Evolutionary conservation across 139 green algal species (phyloP).

Genomic region (Chlorella sorokiniana): DNA sequence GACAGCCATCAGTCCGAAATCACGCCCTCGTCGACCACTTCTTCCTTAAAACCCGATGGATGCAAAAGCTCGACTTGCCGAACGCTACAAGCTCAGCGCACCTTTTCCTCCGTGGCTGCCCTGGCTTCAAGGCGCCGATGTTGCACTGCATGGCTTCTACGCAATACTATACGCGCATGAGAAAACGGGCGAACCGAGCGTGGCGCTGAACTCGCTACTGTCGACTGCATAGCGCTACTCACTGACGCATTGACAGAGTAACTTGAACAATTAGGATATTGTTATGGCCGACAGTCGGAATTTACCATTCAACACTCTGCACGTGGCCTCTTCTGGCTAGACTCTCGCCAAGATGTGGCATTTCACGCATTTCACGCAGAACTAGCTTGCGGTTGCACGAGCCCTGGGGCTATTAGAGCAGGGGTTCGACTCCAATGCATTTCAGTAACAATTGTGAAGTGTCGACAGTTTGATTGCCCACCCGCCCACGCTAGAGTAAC

Average conservation of each 20-base stretch:
- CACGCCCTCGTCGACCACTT: too few relatives aligned
- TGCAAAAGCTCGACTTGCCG: background rate
- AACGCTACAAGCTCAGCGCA: background rate
- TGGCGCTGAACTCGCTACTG: background rate
- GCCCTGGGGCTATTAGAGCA: too few relatives aligned
- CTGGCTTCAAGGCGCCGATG: background rate
- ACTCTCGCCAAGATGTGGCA: too few relatives aligned
- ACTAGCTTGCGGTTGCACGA: too few relatives aligned
- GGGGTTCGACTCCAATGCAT: background rate
- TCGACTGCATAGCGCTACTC: background rate
- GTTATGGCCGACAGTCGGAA: too few relatives aligned
- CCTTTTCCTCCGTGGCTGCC: slow-evolving; percentile 21
- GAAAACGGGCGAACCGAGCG: background rate
- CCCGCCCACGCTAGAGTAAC: background rate
- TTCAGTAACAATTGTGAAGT: background rate
- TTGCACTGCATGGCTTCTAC: background rate
- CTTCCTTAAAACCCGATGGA: too few relatives aligned
- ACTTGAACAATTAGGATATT: too few relatives aligned
- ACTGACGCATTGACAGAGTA: background rate
- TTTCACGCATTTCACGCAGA: too few relatives aligned
- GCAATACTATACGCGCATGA: background rate
- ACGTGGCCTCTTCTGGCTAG: too few relatives aligned
- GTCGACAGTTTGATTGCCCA: background rate
- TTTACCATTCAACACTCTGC: too few relatives aligned
- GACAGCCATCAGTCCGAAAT: background rate